Percentiles rank a stretch among this genome's conserved stretches.
Evolutionary conservation across 2,329 filamentous ascomycete genomes (phyloP).

Genomic region (Exserohilum rostratum): DNA sequence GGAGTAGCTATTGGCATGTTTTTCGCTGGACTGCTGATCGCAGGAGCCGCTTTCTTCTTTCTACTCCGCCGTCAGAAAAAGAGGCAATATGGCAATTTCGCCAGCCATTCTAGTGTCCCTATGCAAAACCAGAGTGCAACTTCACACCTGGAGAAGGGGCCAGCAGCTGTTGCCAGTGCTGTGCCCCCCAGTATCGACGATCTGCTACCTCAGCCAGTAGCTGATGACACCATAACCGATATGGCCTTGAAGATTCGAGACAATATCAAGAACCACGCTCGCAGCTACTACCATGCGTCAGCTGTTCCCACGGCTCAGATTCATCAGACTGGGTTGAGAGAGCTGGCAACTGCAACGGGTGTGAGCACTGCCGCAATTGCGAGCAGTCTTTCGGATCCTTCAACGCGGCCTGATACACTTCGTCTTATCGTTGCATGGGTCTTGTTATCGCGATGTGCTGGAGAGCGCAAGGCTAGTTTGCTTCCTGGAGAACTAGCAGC

Average conservation of each 20-base stretch:
- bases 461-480: conserved; percentile 14
- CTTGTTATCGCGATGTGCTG: conserved; percentile 24
- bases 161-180: neutral
- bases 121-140: neutral
- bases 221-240: conserved; percentile 27
- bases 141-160: neutral
- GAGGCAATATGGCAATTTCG: neutral
- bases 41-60: neutral
- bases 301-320: conserved; percentile 7
- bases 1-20: conserved; percentile 30
- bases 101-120: accelerated
- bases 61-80: neutral
- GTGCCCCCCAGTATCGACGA: conserved; percentile 13
- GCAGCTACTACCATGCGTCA: conserved; percentile 24
- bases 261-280: conserved; percentile 35
- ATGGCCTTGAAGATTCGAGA: conserved; percentile 32
- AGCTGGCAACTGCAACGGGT: conserved; percentile 15
- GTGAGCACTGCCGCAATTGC: conserved; percentile 8
- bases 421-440: conserved; percentile 24
- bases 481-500: conserved; percentile 20
- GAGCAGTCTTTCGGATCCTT: conserved; percentile 10
- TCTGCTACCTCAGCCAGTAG: conserved; percentile 28
- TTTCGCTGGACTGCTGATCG: conserved; percentile 22
- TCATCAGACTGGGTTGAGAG: conserved; percentile 9
- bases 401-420: conserved; percentile 19